Percentiles rank a stretch among this genome's conserved stretches.
Conservation (phyloP, 805 yeast species). For the Lachancea sp. region DNA sequence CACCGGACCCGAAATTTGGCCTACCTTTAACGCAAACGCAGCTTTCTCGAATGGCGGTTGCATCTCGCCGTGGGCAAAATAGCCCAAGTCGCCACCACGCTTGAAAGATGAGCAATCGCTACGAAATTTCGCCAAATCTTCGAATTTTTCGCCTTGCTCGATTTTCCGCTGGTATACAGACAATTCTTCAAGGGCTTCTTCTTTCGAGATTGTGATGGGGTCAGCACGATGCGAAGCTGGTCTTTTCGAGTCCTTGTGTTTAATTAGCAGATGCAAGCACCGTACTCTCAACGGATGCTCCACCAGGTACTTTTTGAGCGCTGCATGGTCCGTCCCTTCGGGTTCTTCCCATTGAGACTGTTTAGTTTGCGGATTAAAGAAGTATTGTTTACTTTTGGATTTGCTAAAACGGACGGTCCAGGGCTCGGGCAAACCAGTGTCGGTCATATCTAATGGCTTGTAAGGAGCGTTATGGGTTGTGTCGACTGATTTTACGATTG, state of each 20-base stretch:
- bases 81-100: constrained; percentile 89
- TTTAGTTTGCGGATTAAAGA: constrained; percentile 58
- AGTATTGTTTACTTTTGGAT: constrained; percentile 81
- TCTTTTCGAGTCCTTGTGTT: constrained; percentile 76
- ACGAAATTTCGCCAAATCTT: constrained; percentile 70
- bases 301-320: constrained; percentile 50
- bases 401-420: constrained; percentile 80
- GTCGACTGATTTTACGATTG: too few species aligned
- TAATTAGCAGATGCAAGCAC: constrained; percentile 75
- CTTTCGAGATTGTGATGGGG: constrained; percentile 69
- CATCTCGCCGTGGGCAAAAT: constrained; percentile 86
- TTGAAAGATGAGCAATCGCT: constrained; percentile 85
- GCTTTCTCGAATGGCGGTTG: constrained; percentile 91
- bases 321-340: constrained; percentile 60
- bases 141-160: constrained; percentile 59
- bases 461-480: too few species aligned
- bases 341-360: constrained; percentile 92
- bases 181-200: constrained; percentile 69
- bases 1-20: constrained; percentile 75
- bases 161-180: constrained; percentile 52
- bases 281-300: constrained; percentile 63
- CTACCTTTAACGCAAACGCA: constrained; percentile 72
- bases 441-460: constrained; percentile 31
- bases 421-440: constrained; percentile 66
- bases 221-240: constrained; percentile 89